Evolutionary conservation across 768 basidiomycete genomes (phyloP).

Genomic region (Mycena capillaripes): DNA sequence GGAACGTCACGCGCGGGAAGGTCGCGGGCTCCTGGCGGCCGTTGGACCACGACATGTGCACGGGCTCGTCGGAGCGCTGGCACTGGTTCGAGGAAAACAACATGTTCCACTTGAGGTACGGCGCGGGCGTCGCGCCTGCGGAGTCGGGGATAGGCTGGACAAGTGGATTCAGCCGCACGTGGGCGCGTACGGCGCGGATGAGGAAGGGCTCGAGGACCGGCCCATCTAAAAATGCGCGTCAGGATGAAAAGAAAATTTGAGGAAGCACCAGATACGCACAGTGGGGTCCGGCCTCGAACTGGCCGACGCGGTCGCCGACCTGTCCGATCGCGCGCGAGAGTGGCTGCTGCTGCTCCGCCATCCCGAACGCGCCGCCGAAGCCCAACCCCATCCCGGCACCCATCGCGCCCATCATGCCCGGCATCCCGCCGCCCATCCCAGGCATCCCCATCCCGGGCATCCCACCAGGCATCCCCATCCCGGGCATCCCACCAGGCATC

Average conservation of each 20-base stretch:
- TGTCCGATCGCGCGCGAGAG: constrained; percentile 34
- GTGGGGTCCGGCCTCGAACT: constrained; percentile 32
- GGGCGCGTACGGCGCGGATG: constrained; percentile 61
- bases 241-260: not conserved
- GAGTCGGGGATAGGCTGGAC: constrained; percentile 61
- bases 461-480: not conserved
- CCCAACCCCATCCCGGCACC: constrained; percentile 19
- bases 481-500: not conserved
- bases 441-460: constrained; percentile 17
- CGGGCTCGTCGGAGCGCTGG: constrained; percentile 72
- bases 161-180: constrained; percentile 71
- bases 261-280: constrained; percentile 24
- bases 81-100: constrained; percentile 72
- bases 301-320: constrained; percentile 32
- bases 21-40: constrained; percentile 78
- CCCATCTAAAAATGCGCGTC: constrained; percentile 63
- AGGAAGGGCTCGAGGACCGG: constrained; percentile 79
- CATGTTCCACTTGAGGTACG: constrained; percentile 83
- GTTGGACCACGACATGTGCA: constrained; percentile 73
- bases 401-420: constrained; percentile 20
- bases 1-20: constrained; percentile 67
- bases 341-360: constrained; percentile 25
- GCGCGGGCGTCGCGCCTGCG: constrained; percentile 46
- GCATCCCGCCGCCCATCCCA: constrained; percentile 20
- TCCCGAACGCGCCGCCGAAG: constrained; percentile 24